Evolutionary conservation across 768 basidiomycete genomes (phyloP).

Genomic region (Lactarius hengduanensis): DNA sequence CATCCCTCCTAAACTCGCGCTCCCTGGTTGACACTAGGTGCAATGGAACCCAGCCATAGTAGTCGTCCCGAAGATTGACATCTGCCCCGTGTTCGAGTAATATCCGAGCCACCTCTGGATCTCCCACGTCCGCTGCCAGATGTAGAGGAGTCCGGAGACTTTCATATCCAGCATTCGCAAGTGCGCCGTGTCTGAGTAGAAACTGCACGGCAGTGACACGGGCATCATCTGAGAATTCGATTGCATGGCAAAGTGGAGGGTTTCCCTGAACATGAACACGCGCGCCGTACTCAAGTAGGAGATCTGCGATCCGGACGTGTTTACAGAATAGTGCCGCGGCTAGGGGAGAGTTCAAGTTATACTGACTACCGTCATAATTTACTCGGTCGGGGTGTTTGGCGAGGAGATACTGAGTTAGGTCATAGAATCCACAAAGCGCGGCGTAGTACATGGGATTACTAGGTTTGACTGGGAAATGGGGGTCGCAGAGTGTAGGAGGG

Average conservation of each 20-base stretch:
- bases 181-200: neutral
- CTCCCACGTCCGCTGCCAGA: neutral
- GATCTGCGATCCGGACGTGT: neutral
- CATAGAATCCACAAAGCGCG: neutral
- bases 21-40: neutral
- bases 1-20: too few relatives aligned
- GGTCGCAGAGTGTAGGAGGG: too few relatives aligned
- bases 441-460: neutral
- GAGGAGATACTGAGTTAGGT: neutral
- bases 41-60: too few relatives aligned
- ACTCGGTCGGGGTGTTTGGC: neutral
- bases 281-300: neutral
- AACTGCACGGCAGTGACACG: neutral
- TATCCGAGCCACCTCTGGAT: fast-evolving
- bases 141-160: too few relatives aligned
- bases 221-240: neutral
- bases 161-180: too few relatives aligned
- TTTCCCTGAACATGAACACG: neutral
- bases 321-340: neutral
- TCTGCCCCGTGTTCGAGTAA: neutral
- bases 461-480: too few relatives aligned
- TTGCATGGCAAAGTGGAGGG: neutral
- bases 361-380: neutral
- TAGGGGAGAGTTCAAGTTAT: neutral
- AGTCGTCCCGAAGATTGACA: neutral